Percentiles rank a stretch among this genome's conserved stretches.
phyloP scores from a whole-genome alignment of 768 basidiomycete genomes.

The Boletus subparvulus region DNA sequence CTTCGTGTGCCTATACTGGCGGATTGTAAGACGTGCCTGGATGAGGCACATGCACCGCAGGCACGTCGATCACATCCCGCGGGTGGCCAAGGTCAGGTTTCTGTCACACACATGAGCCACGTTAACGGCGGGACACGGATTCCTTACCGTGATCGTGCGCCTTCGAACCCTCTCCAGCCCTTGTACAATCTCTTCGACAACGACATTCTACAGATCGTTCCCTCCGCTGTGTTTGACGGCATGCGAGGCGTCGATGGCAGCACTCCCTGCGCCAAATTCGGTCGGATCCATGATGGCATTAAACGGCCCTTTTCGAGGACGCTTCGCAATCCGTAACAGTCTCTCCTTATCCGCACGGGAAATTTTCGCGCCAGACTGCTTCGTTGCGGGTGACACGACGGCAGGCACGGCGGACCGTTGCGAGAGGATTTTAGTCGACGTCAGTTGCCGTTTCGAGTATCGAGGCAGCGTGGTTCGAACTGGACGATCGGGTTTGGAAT shows the following conservation, averaged over 20 bases:
- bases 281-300: conserved; percentile 68
- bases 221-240: conserved; percentile 67
- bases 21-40: conserved; percentile 92
- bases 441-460: conserved; percentile 53
- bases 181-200: conserved; percentile 39
- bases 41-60: too few species aligned
- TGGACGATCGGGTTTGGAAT: conserved; percentile 21
- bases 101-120: conserved; percentile 30
- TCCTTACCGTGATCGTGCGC: conserved; percentile 53
- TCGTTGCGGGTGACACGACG: conserved; percentile 55
- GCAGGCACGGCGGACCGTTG: conserved; percentile 90
- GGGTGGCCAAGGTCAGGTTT: conserved; percentile 48
- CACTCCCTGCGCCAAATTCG: conserved; percentile 65
- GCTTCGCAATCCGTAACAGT: conserved; percentile 73
- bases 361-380: conserved; percentile 37
- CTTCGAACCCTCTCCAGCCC: conserved; percentile 40
- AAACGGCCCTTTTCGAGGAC: conserved; percentile 68
- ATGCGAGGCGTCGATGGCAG: conserved; percentile 59
- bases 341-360: conserved; percentile 71
- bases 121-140: not conserved
- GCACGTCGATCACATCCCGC: conserved; percentile 54
- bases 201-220: conserved; percentile 61
- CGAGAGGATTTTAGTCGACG: conserved; percentile 74
- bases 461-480: conserved; percentile 60
- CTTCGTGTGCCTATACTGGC: conserved; percentile 65